Evolutionary conservation across 371 early-diverging fungal species (phyloP).

Genomic region (Mucor irregularis): DNA sequence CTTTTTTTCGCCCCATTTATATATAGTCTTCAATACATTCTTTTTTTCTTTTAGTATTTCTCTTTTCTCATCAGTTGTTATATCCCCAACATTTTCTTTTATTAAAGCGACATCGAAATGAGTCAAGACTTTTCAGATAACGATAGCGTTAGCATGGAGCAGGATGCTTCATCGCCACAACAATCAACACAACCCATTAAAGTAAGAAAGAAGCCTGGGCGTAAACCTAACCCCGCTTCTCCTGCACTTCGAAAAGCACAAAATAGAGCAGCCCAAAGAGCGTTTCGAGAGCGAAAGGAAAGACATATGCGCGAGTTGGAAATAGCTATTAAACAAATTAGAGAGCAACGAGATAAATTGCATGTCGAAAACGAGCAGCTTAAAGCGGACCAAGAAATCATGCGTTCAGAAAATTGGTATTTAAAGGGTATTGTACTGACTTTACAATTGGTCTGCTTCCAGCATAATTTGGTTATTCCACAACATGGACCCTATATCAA

Average conservation of each 20-base stretch:
- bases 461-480: slow-evolving; percentile 45
- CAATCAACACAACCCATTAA: slow-evolving; percentile 30
- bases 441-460: slow-evolving; percentile 52
- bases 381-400: slow-evolving; percentile 50
- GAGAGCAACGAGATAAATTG: slow-evolving; percentile 52
- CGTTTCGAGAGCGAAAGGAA: slow-evolving; percentile 81
- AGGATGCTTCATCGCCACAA: background rate
- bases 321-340: slow-evolving; percentile 60
- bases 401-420: slow-evolving; percentile 66
- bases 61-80: background rate
- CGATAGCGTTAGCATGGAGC: background rate
- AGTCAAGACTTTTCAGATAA: slow-evolving; percentile 8
- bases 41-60: background rate
- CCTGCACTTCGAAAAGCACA: slow-evolving; percentile 78
- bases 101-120: background rate
- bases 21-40: background rate
- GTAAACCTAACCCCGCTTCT: slow-evolving; percentile 77
- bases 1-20: background rate
- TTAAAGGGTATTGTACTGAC: slow-evolving; percentile 56
- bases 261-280: slow-evolving; percentile 81
- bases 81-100: background rate
- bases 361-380: slow-evolving; percentile 55
- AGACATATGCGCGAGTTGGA: slow-evolving; percentile 70
- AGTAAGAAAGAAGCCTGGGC: slow-evolving; percentile 75
- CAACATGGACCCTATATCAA: slow-evolving; percentile 45